Evolutionary conservation across 192 early-diverging fungal genomes (phyloP), one percentile per base, ranked within the genome.

Genomic region (Entomortierella chlamydospora): DNA sequence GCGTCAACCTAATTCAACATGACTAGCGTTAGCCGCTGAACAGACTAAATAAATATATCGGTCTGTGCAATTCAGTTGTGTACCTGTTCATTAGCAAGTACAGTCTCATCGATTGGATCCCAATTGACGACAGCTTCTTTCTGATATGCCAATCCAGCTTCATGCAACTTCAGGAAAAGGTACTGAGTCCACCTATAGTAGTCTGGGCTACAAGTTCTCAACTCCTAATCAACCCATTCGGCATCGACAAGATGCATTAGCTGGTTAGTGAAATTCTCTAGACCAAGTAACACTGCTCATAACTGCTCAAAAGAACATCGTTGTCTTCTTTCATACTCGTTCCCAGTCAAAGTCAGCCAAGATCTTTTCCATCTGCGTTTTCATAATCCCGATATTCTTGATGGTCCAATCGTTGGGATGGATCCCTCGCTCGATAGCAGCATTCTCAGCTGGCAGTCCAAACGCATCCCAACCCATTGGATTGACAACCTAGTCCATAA

Each of bases 391-490:
- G 54, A 99, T 99, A 72, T 99, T 99, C 18, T 82, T 66, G 8
- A 78, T 58, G 0, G 97, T 98, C 97, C 97, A 99, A 30, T 88
- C 84, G 28, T 77, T 81, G 2, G 97, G 96, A 31, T 89, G 88
- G 59, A 95, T 84, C 15, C 86, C 85, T 17, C 93, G 88, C 59
- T 95, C 92, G 41, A 95, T 95, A 2, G 97, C 96, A 1, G 97
- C 97, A 78, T 99, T 99, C 64, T 99, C 97, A 11, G 97, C 97
- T 0, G 97, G 97, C n/a, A 99, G 83, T 0, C 97, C 97, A 84
- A 99, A 99, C 9, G 95, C 91, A 74, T 99, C 97, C 96, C 96
- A 99, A 17, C 95, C 97, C 91, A 99, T 99, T 6, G 97, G 97
- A 67, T 94, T 89, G 1, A 96, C 81, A 13, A 95, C 88, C 88